These are phyloP conservation scores for Leishmania major DNA, from an alignment of 208 protist genomes.

Conservation along the genomic window DNA sequence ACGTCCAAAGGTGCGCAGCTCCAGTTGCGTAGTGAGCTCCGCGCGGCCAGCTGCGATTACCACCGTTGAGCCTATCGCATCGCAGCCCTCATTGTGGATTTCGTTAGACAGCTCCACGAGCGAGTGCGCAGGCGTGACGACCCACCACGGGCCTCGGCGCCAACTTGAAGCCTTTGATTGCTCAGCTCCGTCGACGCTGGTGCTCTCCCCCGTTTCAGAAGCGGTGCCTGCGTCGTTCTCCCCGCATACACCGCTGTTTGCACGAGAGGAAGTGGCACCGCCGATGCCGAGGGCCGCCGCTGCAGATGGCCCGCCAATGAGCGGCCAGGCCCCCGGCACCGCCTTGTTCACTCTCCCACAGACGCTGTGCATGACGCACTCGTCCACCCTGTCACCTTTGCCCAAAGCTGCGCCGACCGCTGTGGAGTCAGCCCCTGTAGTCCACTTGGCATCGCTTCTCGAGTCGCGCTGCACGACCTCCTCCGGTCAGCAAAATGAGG, in stretches of 20 bases:
- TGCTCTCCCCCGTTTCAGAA: neutral
- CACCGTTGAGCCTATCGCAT: neutral
- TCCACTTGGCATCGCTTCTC: neutral
- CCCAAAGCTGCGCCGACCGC: neutral
- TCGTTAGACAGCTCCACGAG: neutral
- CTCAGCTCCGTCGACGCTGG: neutral
- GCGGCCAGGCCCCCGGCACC: neutral
- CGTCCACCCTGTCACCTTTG: neutral
- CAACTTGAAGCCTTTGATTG: neutral
- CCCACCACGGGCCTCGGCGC: neutral
- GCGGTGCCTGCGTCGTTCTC: neutral
- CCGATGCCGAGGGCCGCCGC: too few relatives aligned
- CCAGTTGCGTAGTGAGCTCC: neutral
- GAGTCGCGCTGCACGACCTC: neutral
- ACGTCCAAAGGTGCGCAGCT: neutral
- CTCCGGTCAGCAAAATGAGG: neutral
- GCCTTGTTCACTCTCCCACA: neutral
- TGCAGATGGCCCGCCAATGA: neutral
- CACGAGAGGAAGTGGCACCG: neutral
- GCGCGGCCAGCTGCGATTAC: neutral
- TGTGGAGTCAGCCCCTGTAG: too few relatives aligned
- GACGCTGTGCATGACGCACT: too few relatives aligned
- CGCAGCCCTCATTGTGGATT: neutral
- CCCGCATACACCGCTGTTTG: neutral
- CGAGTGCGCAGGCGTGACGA: neutral